Conservation (phyloP, 345 rosid species). For the Sonneratia caseolaris region DNA sequence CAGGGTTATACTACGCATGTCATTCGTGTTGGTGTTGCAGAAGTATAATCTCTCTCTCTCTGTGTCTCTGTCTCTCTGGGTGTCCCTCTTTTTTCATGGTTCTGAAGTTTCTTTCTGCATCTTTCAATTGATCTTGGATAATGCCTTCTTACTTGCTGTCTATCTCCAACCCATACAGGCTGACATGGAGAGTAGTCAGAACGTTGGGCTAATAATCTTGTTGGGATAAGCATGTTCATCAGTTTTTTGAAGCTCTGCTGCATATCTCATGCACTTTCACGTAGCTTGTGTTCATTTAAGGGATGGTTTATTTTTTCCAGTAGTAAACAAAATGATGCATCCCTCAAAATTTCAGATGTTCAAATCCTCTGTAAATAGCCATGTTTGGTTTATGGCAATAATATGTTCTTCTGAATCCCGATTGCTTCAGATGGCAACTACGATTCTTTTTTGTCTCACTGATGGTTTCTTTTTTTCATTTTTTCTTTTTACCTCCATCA, state of each 20-base stretch:
- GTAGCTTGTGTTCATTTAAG: neutral
- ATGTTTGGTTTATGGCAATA: neutral
- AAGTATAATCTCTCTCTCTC: constrained; percentile 37
- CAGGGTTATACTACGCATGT: constrained; percentile 72
- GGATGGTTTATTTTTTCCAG: too few species aligned
- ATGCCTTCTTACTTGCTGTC: neutral
- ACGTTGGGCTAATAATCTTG: neutral
- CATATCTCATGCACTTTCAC: too few species aligned
- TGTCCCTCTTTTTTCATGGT: neutral
- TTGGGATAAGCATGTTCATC: neutral
- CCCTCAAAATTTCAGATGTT: neutral
- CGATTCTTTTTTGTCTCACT: neutral
- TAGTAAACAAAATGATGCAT: neutral
- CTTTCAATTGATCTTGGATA: neutral
- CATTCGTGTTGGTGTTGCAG: constrained; percentile 61
- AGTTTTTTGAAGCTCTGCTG: neutral
- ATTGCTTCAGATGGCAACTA: neutral
- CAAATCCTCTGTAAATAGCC: too few species aligned
- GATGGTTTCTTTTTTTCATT: neutral
- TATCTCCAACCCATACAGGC: too few species aligned
- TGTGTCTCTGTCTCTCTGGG: neutral
- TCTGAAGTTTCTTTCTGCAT: neutral
- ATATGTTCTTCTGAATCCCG: too few species aligned
- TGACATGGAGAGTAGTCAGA: neutral
- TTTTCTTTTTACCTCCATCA: too few species aligned